A percentile compares a stretch with the other conserved stretches of the same genome.
These are phyloP conservation scores for Suhomyces sp. DNA, from an alignment of 805 yeast genomes.

Conservation along the genomic window DNA sequence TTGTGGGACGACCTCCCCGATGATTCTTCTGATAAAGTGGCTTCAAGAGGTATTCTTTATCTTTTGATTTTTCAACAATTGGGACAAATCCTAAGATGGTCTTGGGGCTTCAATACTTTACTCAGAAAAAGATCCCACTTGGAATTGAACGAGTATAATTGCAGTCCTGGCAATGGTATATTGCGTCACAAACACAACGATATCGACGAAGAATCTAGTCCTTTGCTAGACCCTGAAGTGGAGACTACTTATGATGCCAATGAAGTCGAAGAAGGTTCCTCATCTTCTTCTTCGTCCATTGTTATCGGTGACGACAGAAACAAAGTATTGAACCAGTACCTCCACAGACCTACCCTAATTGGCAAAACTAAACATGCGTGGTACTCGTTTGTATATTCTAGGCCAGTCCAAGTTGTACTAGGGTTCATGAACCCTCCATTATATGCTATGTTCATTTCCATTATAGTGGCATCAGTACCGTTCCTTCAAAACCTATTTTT, in stretches of 20 bases:
- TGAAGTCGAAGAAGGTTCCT: neutral
- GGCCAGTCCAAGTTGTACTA: conserved; percentile 21
- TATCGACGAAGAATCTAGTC: conserved; percentile 10
- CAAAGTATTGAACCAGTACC: conserved; percentile 2
- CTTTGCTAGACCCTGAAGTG: conserved; percentile 10
- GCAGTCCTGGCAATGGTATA: neutral
- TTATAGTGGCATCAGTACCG: conserved; percentile 67
- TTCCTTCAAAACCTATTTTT: conserved; percentile 55
- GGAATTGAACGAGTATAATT: conserved; percentile 27
- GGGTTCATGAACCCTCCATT: conserved; percentile 77
- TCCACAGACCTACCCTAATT: neutral
- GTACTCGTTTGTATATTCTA: neutral
- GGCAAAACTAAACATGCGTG: neutral
- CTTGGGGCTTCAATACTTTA: conserved; percentile 79
- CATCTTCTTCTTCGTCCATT: neutral
- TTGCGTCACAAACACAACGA: conserved; percentile 3
- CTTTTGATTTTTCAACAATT: conserved; percentile 75
- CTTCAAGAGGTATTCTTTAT: conserved; percentile 74
- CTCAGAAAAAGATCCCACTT: conserved; percentile 49
- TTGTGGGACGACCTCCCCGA: conserved; percentile 71
- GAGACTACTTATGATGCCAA: neutral
- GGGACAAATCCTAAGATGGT: conserved; percentile 81
- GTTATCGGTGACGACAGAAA: neutral
- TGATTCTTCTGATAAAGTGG: conserved; percentile 67
- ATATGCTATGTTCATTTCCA: conserved; percentile 69